Evolutionary conservation across 225 moss, liverwort and hornwort species (phyloP), one percentile per base, ranked within the genome.

Genomic region (Polytrichum commune): DNA sequence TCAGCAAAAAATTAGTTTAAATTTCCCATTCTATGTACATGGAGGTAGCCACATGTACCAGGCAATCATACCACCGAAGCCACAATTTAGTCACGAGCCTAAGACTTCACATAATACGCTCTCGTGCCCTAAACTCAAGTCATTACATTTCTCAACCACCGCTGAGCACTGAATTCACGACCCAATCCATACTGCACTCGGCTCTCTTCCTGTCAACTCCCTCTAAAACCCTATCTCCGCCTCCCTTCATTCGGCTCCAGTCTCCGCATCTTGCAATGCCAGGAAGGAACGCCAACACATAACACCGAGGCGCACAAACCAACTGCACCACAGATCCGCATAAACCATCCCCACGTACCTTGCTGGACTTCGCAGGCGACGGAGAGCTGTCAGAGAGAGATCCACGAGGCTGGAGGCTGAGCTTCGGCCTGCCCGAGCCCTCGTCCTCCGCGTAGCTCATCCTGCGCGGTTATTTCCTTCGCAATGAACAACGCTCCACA

Each of bases 391-490:
- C 92, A 7, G 80, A 87, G 60, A 78, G 87, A 71, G 90, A 89
- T 91, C 93, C 90, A 78, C 96, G 84, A 13, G 96, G 96, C 82
- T 93, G 92, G 29, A 97, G 92, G 82, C 92, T 97, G 24, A 97
- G 93, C 85, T 93, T 97, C 60, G 93, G 96, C 86, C 93, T 92
- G 78, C 83, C 90, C 69, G 90, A 72, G 69, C 75, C 87, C 19
- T 96, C 96, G 58, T 96, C 96, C 78, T 96, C 96, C 30, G 86
- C 80, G 54, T 88, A 96, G 86, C 88, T 93, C 96, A 96, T 96
- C 81, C 81, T 86, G 74, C 55, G 64, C n/a, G 23, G 18, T 3
- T 68, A 26, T 9, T 7, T 9, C 24, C 24, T 23, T 2, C 58
- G 23, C 58, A 6, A 58, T 20, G 23, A 58, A 22, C n/a, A 24